phyloP scores from a whole-genome alignment of 2,329 filamentous ascomycete species.

The Fusarium albosuccineum region DNA sequence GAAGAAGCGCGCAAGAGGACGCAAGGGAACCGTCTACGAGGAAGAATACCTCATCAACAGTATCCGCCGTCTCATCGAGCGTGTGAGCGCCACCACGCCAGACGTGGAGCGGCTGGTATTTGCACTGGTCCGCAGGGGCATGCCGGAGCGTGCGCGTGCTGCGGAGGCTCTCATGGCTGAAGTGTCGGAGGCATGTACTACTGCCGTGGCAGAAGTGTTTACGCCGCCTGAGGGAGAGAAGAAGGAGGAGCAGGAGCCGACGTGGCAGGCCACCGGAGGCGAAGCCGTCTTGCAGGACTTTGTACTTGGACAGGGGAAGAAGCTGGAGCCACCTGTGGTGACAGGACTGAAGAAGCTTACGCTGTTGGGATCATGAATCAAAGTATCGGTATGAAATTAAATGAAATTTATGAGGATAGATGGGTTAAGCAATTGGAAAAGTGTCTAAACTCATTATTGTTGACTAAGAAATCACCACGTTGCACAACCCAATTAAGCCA shows the following conservation, averaged over 20 bases:
- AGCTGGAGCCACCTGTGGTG: conserved; percentile 63
- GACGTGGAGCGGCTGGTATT: conserved; percentile 83
- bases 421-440: neutral
- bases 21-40: conserved; percentile 98
- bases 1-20: conserved; percentile 91
- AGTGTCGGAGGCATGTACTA: conserved; percentile 77
- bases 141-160: conserved; percentile 88
- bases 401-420: conserved; percentile 13
- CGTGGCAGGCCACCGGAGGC: conserved; percentile 59
- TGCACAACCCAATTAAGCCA: too few species aligned
- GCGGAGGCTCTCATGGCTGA: conserved; percentile 81
- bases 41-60: conserved; percentile 96
- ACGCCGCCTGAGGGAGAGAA: conserved; percentile 28
- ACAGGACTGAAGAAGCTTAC: conserved; percentile 63
- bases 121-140: conserved; percentile 81
- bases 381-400: conserved; percentile 11
- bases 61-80: conserved; percentile 84
- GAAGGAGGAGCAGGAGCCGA: conserved; percentile 37
- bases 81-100: conserved; percentile 77
- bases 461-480: too few species aligned
- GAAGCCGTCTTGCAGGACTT: conserved; percentile 67
- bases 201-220: conserved; percentile 80
- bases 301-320: conserved; percentile 60
- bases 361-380: conserved; percentile 59
- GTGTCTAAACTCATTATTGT: neutral